Evolutionary conservation across 2,329 filamentous ascomycete species (phyloP).

Genomic region (Kalmusia sp.): DNA sequence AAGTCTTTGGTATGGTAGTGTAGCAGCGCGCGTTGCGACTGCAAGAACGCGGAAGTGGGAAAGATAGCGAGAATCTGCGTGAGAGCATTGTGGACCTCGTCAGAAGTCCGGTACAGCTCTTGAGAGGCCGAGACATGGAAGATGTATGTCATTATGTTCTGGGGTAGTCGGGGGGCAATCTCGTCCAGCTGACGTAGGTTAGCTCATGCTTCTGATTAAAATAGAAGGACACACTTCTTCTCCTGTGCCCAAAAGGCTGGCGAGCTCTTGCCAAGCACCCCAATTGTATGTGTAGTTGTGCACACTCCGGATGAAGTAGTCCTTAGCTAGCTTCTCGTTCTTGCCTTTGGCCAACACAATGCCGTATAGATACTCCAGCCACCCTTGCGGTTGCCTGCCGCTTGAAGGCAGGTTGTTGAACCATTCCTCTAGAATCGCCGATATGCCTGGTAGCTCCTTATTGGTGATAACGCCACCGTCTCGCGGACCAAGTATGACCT

Average conservation of each 20-base stretch:
- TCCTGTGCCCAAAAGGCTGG: constrained; percentile 75
- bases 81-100: constrained; percentile 75
- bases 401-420: constrained; percentile 69
- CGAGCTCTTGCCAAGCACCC: constrained; percentile 95
- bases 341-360: constrained; percentile 90
- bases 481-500: constrained; percentile 94
- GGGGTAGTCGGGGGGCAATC: constrained; percentile 75
- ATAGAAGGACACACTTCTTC: constrained; percentile 71
- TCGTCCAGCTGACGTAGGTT: constrained; percentile 66
- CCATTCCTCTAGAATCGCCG: constrained; percentile 79
- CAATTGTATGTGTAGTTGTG: constrained; percentile 94
- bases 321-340: constrained; percentile 83
- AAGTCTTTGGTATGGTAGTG: constrained; percentile 89
- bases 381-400: constrained; percentile 78
- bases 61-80: constrained; percentile 84
- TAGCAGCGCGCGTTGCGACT: constrained; percentile 86
- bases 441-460: constrained; percentile 80
- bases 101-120: constrained; percentile 86
- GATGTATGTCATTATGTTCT: constrained; percentile 91
- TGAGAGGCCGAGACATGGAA: constrained; percentile 92
- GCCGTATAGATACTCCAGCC: constrained; percentile 92
- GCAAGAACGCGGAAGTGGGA: constrained; percentile 84
- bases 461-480: constrained; percentile 86
- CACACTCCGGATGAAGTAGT: constrained; percentile 87
- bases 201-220: constrained; percentile 3